Evolutionary conservation across 2,329 filamentous ascomycete genomes (phyloP), one percentile per base, ranked within the genome.

Genomic region (Corniculantispora saksenae): DNA sequence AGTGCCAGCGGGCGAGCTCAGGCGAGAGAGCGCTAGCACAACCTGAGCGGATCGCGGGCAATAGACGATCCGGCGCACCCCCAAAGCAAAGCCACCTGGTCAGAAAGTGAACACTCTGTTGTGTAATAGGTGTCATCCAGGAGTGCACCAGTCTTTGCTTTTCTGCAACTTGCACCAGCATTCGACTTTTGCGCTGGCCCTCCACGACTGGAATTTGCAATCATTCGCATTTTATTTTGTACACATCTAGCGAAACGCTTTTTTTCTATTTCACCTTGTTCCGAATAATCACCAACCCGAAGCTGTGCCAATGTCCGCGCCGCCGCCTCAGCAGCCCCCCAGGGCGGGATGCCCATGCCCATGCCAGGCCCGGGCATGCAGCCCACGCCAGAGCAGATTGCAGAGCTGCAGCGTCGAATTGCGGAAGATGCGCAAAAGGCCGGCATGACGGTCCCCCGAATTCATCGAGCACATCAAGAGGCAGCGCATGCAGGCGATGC

Each of bases 381-480:
- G 76, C 92, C 92, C 40, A 88, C 89, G 23, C 93, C 91, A 57
- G 91, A 97, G 80, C 93, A 97, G 81, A 91, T 97, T 69, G 86
- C 87, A 64, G 84, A 86, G 64, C 95, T 97, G 84, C 92, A 96
- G 77, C 87, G 89, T 71, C 91, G 95, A 78, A 81, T 97, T 53
- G 90, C 90, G 57, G 86, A 87, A 59, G 94, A 97, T 78, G 94
- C 94, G 57, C 84, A 91, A 73, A 93, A 91, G 79, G 87, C 89
- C 68, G 94, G 94, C 76, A 89, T 98, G 85, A 88, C 90, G 8
- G 89, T 95, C 1, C 92, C n/a, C 90, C 53, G 84, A 97, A 78
- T 97, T 97, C 75, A 86, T 96, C 73, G 88, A 90, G 74, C 85
- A 87, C 66, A 81, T 90, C 72, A 87, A 86, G 76, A 82, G 80